Percentiles rank a stretch among this genome's conserved stretches.
phyloP scores from a whole-genome alignment of 2,329 filamentous ascomycete genomes.

The Hortaea sp. region DNA sequence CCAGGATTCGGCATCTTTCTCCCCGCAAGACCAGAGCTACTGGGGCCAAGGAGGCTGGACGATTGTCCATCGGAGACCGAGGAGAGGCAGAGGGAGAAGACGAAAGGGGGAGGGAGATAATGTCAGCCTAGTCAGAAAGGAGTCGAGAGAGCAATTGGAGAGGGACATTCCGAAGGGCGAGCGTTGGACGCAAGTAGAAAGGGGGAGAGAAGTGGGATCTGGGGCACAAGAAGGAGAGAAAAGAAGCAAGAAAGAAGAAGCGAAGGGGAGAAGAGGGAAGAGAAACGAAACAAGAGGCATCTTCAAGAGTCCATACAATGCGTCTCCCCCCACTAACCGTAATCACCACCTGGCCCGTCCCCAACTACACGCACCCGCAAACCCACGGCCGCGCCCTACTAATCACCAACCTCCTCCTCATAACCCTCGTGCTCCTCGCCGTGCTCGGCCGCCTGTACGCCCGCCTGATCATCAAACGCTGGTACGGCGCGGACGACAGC shows the following conservation, averaged over 20 bases:
- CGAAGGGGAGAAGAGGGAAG: neutral
- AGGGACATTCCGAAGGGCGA: too few species aligned
- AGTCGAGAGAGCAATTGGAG: too few species aligned
- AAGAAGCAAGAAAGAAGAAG: too few species aligned
- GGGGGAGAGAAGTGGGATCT: neutral
- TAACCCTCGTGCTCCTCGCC: constrained; percentile 26
- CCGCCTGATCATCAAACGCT: constrained; percentile 30
- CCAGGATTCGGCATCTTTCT: too few species aligned
- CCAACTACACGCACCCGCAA: constrained; percentile 32
- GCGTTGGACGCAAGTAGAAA: too few species aligned
- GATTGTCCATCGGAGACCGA: too few species aligned
- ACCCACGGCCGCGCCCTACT: constrained; percentile 31
- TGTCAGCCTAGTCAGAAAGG: too few species aligned
- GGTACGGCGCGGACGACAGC: constrained; percentile 34
- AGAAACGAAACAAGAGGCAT: neutral
- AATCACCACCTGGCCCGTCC: constrained; percentile 28
- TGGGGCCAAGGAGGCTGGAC: too few species aligned
- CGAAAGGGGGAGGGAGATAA: too few species aligned
- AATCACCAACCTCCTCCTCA: constrained; percentile 30
- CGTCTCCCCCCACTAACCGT: constrained; percentile 22
- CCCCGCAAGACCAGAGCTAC: too few species aligned
- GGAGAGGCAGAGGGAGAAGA: too few species aligned
- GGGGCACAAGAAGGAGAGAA: too few species aligned
- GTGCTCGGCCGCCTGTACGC: constrained; percentile 32
- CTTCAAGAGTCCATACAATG: constrained; percentile 6